Conservation (phyloP, 1,284 basidiomycete species). For the Heterobasidion parviporum region DNA sequence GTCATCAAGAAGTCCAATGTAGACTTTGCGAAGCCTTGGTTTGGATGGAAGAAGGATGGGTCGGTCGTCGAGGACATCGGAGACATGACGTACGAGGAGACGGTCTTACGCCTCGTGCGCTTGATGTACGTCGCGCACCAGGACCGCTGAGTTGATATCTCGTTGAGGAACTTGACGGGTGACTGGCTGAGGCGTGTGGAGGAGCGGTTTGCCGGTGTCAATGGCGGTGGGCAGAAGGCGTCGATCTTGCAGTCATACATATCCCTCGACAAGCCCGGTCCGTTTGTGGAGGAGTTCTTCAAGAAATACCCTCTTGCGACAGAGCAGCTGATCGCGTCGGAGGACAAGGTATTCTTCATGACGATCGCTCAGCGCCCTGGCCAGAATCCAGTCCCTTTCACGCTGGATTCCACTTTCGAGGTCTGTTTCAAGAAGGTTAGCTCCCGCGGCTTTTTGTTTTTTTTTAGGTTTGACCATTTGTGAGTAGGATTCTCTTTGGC, state of each 20-base stretch:
- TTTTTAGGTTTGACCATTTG: conserved; percentile 13
- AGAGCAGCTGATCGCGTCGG: conserved; percentile 85
- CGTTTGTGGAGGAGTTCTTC: conserved; percentile 83
- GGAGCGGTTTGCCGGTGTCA: conserved; percentile 94
- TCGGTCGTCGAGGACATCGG: conserved; percentile 78
- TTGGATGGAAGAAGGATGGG: conserved; percentile 90
- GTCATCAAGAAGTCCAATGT: conserved; percentile 90
- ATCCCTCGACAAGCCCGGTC: conserved; percentile 74
- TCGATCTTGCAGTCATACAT: conserved; percentile 89
- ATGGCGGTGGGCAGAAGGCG: conserved; percentile 66
- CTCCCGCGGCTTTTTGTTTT: conserved; percentile 3
- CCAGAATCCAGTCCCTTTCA: conserved; percentile 98
- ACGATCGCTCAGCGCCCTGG: conserved; percentile 90
- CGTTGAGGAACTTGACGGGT: conserved; percentile 91
- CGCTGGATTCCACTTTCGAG: conserved; percentile 88
- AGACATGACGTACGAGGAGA: conserved; percentile 99
- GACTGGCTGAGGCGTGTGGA: conserved; percentile 97
- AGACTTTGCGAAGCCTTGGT: conserved; percentile 97
- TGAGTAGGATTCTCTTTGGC: conserved; percentile 89
- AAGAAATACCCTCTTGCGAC: conserved; percentile 75
- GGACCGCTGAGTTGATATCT: conserved; percentile 89
- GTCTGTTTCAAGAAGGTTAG: conserved; percentile 98
- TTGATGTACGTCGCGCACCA: conserved; percentile 93
- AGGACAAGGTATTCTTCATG: conserved; percentile 94
- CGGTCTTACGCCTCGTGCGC: conserved; percentile 82